Conservation (phyloP, 345 rosid species). For the Eucalyptus polybractea region DNA sequence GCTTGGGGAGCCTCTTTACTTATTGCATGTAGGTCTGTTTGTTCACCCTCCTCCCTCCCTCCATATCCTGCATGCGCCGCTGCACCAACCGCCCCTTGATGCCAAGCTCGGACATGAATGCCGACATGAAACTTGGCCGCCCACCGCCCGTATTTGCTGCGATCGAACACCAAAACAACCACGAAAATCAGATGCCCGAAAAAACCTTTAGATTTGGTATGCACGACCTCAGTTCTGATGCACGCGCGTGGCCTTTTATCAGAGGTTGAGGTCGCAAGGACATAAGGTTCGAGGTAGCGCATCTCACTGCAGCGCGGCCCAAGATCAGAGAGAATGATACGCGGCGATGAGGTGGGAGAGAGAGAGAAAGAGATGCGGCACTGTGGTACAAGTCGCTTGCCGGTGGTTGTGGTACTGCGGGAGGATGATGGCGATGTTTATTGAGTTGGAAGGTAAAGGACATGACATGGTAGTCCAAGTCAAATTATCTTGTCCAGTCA, state of each 20-base stretch:
- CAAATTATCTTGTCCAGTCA: background rate
- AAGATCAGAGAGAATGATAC: background rate
- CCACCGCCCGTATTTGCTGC: background rate
- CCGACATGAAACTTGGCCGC: background rate
- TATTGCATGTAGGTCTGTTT: background rate
- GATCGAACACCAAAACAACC: background rate
- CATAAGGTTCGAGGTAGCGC: background rate
- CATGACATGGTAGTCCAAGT: background rate
- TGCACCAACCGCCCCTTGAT: background rate
- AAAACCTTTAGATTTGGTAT: background rate
- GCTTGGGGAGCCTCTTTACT: background rate
- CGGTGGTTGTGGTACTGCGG: background rate
- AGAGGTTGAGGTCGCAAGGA: background rate
- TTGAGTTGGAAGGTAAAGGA: background rate
- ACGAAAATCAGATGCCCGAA: background rate
- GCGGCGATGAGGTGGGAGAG: background rate
- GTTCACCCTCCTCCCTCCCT: background rate
- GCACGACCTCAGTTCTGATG: background rate
- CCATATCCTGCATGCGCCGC: background rate
- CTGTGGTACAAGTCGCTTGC: background rate
- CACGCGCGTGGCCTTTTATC: background rate
- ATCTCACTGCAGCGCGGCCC: background rate
- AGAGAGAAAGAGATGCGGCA: background rate
- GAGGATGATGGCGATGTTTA: background rate
- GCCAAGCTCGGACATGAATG: background rate